Evolutionary conservation across 768 basidiomycete species (phyloP), one percentile per base, ranked within the genome.

Genomic region (Tulasnella sp.): DNA sequence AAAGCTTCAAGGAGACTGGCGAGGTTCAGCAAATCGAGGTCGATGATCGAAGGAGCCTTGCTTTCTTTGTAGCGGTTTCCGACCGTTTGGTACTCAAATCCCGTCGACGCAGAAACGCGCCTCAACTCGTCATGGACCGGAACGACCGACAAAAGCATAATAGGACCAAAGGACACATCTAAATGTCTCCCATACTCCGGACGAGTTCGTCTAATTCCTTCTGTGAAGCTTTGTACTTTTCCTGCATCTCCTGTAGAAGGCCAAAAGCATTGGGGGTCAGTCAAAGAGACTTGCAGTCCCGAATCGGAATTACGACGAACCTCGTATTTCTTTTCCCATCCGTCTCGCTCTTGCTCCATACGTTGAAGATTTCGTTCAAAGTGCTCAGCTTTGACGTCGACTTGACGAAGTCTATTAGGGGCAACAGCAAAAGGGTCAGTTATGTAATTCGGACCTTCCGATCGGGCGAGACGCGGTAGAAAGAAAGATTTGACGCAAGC

Each of bases 381-480:
- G 83, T 98, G 95, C 81, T 99, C 97, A 9, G 96, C 96, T 83
- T 98, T 99, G 81, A 98, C 90, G 79, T 99, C 97, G 72, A 96
- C 94, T 78, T 96, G 93, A 75, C 96, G 86, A 77, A 99, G 85
- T 81, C 96, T 98, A 77, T 19, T 17, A 16, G 3, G 16, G 66
- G 11, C 9, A 29, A 26, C 7, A n/a, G n/a, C n/a, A 9, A 59
- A 5, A 4, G 52, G 14, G 52, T 59, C 52, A 59, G 52, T 59
- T n/a, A 26, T 59, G n/a, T n/a, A n/a, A n/a, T n/a, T n/a, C n/a
- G n/a, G n/a, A n/a, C n/a, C n/a, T n/a, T n/a, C n/a, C n/a, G n/a
- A n/a, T n/a, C n/a, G n/a, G n/a, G n/a, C n/a, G n/a, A n/a, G n/a
- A n/a, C n/a, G n/a, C n/a, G n/a, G n/a, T n/a, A n/a, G n/a, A n/a